Evolutionary conservation across 805 yeast genomes (phyloP).

Genomic region (Scheffersomyces stipitis): DNA sequence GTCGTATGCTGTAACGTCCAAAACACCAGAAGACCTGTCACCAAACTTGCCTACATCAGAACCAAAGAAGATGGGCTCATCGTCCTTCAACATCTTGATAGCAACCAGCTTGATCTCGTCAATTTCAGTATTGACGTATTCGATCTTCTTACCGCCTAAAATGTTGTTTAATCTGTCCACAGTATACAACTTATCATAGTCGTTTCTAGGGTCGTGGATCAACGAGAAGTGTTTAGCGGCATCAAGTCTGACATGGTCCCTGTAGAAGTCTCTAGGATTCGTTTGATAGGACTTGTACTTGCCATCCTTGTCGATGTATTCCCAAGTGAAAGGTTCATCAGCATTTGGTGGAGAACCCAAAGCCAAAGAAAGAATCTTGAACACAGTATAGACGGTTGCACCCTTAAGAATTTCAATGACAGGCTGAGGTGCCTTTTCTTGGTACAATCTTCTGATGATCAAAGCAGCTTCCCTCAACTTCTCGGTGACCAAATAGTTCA

Average conservation of each 20-base stretch:
- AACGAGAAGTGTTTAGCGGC: conserved; percentile 59
- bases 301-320: conserved; percentile 70
- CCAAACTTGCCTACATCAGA: conserved; percentile 83
- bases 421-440: conserved; percentile 39
- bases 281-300: conserved; percentile 50
- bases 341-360: conserved; percentile 82
- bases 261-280: conserved; percentile 67
- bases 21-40: conserved; percentile 63
- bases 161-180: conserved; percentile 78
- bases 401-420: conserved; percentile 35
- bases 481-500: conserved; percentile 64
- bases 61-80: conserved; percentile 85
- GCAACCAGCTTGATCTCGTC: conserved; percentile 59
- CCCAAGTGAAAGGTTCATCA: conserved; percentile 68
- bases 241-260: conserved; percentile 52
- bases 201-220: conserved; percentile 81
- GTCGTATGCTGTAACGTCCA: conserved; percentile 71
- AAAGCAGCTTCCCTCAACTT: conserved; percentile 80
- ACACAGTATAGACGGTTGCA: conserved; percentile 58
- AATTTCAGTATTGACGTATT: conserved; percentile 68
- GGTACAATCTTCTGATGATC: conserved; percentile 53
- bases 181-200: conserved; percentile 58
- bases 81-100: conserved; percentile 63
- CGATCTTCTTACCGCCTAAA: conserved; percentile 65
- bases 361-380: conserved; percentile 63